Evolutionary conservation across 257 asterid genomes (phyloP).

Genomic region (Solanum sparsipilum): DNA sequence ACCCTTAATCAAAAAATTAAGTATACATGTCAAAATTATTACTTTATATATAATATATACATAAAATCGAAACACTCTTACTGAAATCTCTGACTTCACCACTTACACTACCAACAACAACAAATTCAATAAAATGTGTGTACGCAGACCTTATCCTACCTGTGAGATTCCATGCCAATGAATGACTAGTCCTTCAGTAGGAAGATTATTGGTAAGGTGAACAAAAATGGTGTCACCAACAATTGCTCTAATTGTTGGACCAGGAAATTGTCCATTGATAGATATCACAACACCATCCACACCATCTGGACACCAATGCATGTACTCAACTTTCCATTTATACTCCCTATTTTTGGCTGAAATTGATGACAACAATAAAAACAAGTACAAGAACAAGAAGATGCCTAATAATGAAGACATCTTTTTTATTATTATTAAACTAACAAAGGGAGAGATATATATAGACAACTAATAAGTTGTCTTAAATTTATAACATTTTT

Average conservation of each 20-base stretch:
- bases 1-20: neutral
- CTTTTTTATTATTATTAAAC: neutral
- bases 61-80: neutral
- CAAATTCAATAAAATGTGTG: too few relatives aligned
- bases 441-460: neutral
- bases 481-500: neutral
- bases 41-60: neutral
- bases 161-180: constrained; percentile 93
- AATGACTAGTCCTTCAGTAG: constrained; percentile 65
- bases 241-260: constrained; percentile 66
- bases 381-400: neutral
- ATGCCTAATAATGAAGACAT: neutral
- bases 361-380: neutral
- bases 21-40: neutral
- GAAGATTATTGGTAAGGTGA: constrained; percentile 55
- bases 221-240: constrained; percentile 55
- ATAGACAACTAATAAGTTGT: neutral
- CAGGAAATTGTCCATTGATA: constrained; percentile 73
- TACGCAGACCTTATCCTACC: constrained; percentile 13
- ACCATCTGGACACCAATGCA: constrained; percentile 70
- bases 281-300: constrained; percentile 40
- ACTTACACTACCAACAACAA: too few relatives aligned
- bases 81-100: neutral
- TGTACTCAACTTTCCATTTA: constrained; percentile 58
- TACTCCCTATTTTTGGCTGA: constrained; percentile 27